A percentile compares a stretch with the other conserved stretches of the same genome.
Evolutionary conservation across 139 green algal species (phyloP).

Genomic region (Auxenochlorella protothecoides): DNA sequence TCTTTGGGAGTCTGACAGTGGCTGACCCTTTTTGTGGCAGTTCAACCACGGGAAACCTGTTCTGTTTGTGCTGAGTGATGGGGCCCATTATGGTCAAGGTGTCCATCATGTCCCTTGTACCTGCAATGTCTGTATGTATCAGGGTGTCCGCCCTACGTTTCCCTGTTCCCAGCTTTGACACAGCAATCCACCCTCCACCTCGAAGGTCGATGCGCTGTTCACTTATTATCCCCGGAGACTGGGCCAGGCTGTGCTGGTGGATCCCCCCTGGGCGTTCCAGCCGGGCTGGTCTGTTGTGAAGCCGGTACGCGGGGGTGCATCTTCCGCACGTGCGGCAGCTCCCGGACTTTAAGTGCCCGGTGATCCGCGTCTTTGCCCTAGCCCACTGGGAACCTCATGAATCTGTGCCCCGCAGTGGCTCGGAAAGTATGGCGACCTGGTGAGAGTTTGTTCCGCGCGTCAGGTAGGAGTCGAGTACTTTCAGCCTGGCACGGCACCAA

Average conservation of each 20-base stretch:
- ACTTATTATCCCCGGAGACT: slow-evolving; percentile 50
- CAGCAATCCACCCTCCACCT: slow-evolving; percentile 30
- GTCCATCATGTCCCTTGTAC: not conserved
- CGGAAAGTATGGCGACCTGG: slow-evolving; percentile 61
- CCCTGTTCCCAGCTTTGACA: not conserved
- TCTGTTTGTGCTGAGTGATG: not conserved
- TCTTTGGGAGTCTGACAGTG: not conserved
- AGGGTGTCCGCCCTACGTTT: not conserved
- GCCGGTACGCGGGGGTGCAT: slow-evolving; percentile 27
- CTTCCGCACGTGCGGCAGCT: slow-evolving; percentile 6
- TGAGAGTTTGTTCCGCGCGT: slow-evolving; percentile 58
- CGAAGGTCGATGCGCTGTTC: too few species aligned
- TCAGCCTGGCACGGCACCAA: slow-evolving; percentile 41
- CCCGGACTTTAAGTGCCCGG: slow-evolving; percentile 26
- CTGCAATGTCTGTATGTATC: not conserved
- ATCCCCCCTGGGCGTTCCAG: slow-evolving; percentile 87
- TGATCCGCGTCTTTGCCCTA: slow-evolving; percentile 19
- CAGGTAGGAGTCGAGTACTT: slow-evolving; percentile 69
- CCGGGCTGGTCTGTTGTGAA: slow-evolving; percentile 79
- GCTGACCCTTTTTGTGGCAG: too few species aligned
- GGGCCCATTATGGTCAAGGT: not conserved
- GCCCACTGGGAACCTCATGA: not conserved
- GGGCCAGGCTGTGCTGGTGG: slow-evolving; percentile 84
- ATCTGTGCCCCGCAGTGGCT: slow-evolving; percentile 21
- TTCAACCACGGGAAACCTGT: too few species aligned